Evolutionary conservation across 2,329 filamentous ascomycete genomes (phyloP).

Genomic region (Aspergillus costaricaensis): DNA sequence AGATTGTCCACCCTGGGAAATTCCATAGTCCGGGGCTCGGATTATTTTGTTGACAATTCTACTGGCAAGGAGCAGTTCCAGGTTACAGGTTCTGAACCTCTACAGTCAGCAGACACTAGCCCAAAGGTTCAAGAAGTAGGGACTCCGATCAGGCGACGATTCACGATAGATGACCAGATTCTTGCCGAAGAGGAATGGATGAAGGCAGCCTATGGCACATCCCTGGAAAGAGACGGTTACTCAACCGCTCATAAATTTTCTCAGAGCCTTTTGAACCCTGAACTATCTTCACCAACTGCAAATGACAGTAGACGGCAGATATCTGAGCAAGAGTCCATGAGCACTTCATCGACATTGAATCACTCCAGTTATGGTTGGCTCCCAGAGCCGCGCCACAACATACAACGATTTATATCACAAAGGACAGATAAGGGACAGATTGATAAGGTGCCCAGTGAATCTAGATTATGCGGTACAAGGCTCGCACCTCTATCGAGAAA

Average conservation of each 20-base stretch:
- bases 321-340: neutral
- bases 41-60: neutral
- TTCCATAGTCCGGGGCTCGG: neutral
- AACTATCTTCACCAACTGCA: neutral
- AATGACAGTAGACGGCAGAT: neutral
- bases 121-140: neutral
- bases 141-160: constrained; percentile 16
- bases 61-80: neutral
- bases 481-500: neutral
- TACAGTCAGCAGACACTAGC: constrained; percentile 3
- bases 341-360: constrained; percentile 7
- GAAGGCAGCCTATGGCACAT: neutral
- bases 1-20: neutral
- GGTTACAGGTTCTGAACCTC: neutral
- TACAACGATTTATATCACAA: constrained; percentile 8
- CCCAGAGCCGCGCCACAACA: constrained; percentile 15
- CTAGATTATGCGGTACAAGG: neutral
- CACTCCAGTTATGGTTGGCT: constrained; percentile 18
- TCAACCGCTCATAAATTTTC: neutral
- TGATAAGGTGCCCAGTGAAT: neutral
- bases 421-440: neutral
- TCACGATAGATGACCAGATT: constrained; percentile 32
- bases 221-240: neutral
- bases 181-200: constrained; percentile 24
- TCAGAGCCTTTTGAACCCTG: neutral